Base-by-base conservation (phyloP, 257 asterid genomes). In the Solanum bulbocastanum region DNA sequence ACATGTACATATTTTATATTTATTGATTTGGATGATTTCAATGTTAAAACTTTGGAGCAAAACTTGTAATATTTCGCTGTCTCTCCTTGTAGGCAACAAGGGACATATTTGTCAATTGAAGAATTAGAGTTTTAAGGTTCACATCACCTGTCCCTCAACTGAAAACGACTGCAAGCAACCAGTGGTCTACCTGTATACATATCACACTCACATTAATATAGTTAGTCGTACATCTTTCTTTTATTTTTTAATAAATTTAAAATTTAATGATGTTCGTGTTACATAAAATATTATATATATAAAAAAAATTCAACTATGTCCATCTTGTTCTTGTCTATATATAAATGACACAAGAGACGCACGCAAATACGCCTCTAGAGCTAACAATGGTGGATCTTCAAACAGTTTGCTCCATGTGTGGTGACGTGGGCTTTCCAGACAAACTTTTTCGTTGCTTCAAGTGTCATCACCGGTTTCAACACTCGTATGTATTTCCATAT, bases 341-440 rank as follows among this genome's bases (percentile, higher is more conserved):
- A 69, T 87, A 87, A 73, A 37, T 27, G 42, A 46, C 36, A 79
- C 33, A 39, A 46, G 85, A 46, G 25, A 46, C 5, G 6, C 68
- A 79, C 25, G 3, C 66, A 44, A 44, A 79, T 27, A 30, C 37
- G 37, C 23, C 84, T 78, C 62, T 42, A 78, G n/a, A 14, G 62
- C 13, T 25, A 68, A 18, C 2, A 10, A 14, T 95, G 99, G 94
- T 91, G 92, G 99, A 96, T 93, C 91, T 87, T 69, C 94, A 94
- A 78, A 94, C 95, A 37, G 99, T 96, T 73, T 96, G 99, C 82
- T 94, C 95, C 89, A 94, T 95, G 99, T 96, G 99, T 36, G 99
- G 99, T 56, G 99, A 96, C 68, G 96, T 96, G 3, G 99, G 99
- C 1, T 96, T 96, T 87, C 94, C 98, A 0, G 98, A 96, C 87